These are phyloP conservation scores for Knoxdaviesia proteae DNA, from an alignment of 2,329 filamentous ascomycete genomes.

Conservation along the genomic window DNA sequence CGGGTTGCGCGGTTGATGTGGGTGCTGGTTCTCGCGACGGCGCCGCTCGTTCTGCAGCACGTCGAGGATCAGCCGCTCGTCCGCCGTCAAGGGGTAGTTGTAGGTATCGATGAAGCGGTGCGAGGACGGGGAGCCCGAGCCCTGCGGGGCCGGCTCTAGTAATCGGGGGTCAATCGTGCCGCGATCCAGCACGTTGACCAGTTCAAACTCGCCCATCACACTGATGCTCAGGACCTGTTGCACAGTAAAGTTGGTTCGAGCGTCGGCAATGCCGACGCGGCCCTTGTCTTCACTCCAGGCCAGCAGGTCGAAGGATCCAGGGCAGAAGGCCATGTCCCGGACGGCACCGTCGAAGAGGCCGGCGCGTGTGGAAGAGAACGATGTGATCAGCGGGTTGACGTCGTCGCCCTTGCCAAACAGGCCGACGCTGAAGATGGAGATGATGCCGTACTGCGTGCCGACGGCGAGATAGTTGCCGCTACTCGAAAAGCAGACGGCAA, in stretches of 20 bases:
- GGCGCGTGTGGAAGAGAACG: constrained; percentile 60
- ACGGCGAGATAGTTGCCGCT: constrained; percentile 53
- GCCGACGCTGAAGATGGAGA: constrained; percentile 49
- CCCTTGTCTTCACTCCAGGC: constrained; percentile 87
- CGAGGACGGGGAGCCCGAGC: neutral
- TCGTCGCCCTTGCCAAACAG: constrained; percentile 20
- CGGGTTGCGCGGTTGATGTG: constrained; percentile 12
- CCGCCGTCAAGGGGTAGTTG: constrained; percentile 28
- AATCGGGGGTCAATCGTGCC: constrained; percentile 31
- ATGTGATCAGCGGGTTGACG: constrained; percentile 43
- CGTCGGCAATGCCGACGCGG: constrained; percentile 51
- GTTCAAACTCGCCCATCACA: constrained; percentile 32
- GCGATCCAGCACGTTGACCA: constrained; percentile 33
- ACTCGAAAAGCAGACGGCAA: constrained; percentile 57
- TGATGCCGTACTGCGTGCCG: constrained; percentile 61
- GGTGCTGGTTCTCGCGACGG: constrained; percentile 18
- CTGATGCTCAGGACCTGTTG: constrained; percentile 50
- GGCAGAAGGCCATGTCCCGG: constrained; percentile 79
- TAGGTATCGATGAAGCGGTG: neutral
- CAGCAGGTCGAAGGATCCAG: constrained; percentile 72
- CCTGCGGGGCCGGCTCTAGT: constrained; percentile 14
- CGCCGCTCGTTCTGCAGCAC: constrained; percentile 32
- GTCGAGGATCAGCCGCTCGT: constrained; percentile 35
- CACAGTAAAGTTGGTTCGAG: constrained; percentile 42
- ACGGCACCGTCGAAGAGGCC: constrained; percentile 56